Evolutionary conservation across 139 green algal species (phyloP).

Genomic region (Closterium sp.): DNA sequence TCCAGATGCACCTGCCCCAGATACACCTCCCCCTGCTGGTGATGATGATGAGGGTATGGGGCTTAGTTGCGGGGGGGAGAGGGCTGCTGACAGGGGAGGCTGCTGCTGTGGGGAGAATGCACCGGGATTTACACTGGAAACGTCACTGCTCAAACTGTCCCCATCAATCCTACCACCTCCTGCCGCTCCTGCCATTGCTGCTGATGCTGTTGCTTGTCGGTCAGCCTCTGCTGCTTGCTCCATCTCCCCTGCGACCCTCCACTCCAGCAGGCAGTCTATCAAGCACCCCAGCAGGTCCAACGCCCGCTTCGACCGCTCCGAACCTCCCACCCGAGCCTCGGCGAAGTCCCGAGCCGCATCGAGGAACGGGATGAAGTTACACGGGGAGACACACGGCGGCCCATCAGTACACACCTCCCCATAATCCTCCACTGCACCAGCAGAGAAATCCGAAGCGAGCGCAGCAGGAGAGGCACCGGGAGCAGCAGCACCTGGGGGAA

Average conservation of each 20-base stretch:
- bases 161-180: not conserved
- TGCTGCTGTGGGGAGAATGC: not conserved
- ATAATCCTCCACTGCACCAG: not conserved
- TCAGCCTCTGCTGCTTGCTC: not conserved
- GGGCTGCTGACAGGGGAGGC: not conserved
- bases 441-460: not conserved
- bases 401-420: slow-evolving; percentile 7
- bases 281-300: slow-evolving; percentile 63
- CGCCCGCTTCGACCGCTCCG: slow-evolving; percentile 51
- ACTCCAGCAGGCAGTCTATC: slow-evolving; percentile 58
- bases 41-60: not conserved
- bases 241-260: slow-evolving; percentile 16
- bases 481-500: not conserved
- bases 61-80: not conserved
- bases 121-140: not conserved
- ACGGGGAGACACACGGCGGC: slow-evolving; percentile 26
- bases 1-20: not conserved
- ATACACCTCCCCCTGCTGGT: not conserved
- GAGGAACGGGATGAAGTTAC: slow-evolving; percentile 55
- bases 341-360: slow-evolving; percentile 55
- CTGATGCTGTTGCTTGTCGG: not conserved
- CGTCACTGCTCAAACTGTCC: not conserved
- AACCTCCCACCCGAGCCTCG: slow-evolving; percentile 30
- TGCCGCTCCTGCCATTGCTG: not conserved
- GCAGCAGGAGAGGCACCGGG: not conserved